These are phyloP conservation scores for Paraphaeosphaeria sporulosa DNA, from an alignment of 2,329 filamentous ascomycete species.

Conservation along the genomic window DNA sequence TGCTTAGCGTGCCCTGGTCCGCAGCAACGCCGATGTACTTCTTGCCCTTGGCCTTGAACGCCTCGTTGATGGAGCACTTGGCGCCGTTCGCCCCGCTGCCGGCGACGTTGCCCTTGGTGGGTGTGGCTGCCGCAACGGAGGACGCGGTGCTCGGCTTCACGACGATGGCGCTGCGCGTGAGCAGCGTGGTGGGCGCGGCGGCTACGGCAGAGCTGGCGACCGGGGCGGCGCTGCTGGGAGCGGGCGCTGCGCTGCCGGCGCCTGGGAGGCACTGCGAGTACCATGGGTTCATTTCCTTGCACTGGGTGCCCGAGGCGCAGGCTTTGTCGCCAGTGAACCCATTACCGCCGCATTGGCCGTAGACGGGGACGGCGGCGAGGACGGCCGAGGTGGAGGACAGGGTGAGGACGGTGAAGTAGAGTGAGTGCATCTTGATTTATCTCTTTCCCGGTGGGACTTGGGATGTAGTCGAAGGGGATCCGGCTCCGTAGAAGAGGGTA, in stretches of 20 bases:
- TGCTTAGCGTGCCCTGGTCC: conserved; percentile 62
- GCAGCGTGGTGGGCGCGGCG: not conserved
- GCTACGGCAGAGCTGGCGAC: not conserved
- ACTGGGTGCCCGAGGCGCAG: conserved; percentile 51
- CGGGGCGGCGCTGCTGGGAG: not conserved
- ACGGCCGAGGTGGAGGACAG: conserved; percentile 37
- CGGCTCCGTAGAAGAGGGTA: too few relatives aligned
- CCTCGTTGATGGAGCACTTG: conserved; percentile 58
- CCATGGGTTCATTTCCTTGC: conserved; percentile 53
- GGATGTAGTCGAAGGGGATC: too few relatives aligned
- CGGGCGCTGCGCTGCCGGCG: not conserved
- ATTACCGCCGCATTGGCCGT: conserved; percentile 56
- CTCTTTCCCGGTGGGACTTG: not conserved
- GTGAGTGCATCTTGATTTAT: conserved; percentile 28
- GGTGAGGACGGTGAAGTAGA: conserved; percentile 39
- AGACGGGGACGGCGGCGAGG: conserved; percentile 40
- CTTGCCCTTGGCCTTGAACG: conserved; percentile 68
- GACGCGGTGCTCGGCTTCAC: conserved; percentile 12
- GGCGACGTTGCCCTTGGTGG: not conserved
- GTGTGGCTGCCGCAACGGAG: conserved; percentile 17
- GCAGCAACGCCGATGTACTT: conserved; percentile 68
- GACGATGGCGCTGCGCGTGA: conserved; percentile 6
- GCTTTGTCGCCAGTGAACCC: conserved; percentile 47
- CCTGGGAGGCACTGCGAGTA: conserved; percentile 55
- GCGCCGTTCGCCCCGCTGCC: conserved; percentile 28